Conservation (phyloP, 2,329 filamentous ascomycete species). For the Cercospora sp. region DNA sequence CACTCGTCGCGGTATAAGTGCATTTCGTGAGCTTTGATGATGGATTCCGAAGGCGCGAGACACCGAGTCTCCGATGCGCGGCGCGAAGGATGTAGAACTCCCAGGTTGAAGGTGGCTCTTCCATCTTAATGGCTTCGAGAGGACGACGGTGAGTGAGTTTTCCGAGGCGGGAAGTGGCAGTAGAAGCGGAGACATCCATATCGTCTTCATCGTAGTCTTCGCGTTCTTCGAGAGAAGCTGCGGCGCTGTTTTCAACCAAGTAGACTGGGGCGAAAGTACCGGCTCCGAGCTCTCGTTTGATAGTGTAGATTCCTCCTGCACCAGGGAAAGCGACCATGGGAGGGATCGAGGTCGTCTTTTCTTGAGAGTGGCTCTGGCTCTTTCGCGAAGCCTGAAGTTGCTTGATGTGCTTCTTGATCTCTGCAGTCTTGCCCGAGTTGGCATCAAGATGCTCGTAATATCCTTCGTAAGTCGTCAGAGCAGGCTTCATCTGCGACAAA, state of each 20-base stretch:
- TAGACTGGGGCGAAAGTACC: slow-evolving; percentile 97
- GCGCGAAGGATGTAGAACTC: slow-evolving; percentile 95
- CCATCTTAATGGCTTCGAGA: slow-evolving; percentile 91
- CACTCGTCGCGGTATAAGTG: slow-evolving; percentile 89
- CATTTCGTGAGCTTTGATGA: slow-evolving; percentile 84
- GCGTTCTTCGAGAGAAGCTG: slow-evolving; percentile 41
- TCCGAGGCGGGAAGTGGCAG: slow-evolving; percentile 55
- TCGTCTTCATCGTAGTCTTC: slow-evolving; percentile 41
- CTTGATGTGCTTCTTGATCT: slow-evolving; percentile 76
- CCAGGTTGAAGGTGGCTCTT: slow-evolving; percentile 84
- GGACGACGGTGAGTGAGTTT: slow-evolving; percentile 59
- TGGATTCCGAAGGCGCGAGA: slow-evolving; percentile 69
- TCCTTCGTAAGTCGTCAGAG: slow-evolving; percentile 71
- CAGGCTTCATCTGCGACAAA: slow-evolving; percentile 70
- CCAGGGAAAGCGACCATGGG: slow-evolving; percentile 69
- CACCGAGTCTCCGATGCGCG: slow-evolving; percentile 72
- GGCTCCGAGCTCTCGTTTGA: slow-evolving; percentile 84
- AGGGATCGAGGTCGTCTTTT: slow-evolving; percentile 56
- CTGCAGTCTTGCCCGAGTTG: slow-evolving; percentile 65
- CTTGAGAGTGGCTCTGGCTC: slow-evolving; percentile 43
- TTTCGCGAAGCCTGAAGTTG: slow-evolving; percentile 42
- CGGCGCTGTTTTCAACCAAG: slow-evolving; percentile 67
- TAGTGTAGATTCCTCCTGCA: slow-evolving; percentile 66
- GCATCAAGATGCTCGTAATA: slow-evolving; percentile 72
- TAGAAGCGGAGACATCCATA: slow-evolving; percentile 41